Evolutionary conservation across 2,329 filamentous ascomycete genomes (phyloP), one percentile per base, ranked within the genome.

Genomic region (Fusarium sulawesiense): DNA sequence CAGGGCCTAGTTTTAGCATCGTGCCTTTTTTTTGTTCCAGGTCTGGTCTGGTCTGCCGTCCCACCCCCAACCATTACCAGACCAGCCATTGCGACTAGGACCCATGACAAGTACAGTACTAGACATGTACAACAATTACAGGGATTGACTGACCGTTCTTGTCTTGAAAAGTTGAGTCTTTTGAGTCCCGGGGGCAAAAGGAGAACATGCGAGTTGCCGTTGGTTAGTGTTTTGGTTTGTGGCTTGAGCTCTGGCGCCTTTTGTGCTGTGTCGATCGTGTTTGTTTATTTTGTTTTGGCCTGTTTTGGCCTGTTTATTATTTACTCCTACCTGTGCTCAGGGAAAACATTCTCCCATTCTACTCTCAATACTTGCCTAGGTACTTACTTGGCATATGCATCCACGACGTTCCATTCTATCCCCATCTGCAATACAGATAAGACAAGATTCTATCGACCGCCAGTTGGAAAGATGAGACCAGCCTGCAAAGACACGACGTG

Each of bases 1-100:
- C 62, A 70, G 51, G 68, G 68, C 29, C 47, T 49, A 29, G 55
- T 68, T 68, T 60, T 66, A 64, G 50, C 14, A 70, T 70, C 67
- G 55, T 57, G 63, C 60, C 34, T 66, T 57, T 60, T 60, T 37
- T 60, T 47, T 49, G 55, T 25, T 56, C 34, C 18, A 37, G 55
- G 32, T 55, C 27, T 55, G 53, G 53, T 49, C 29, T 64, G 49
- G 37, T 30, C 67, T 70, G 55, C 59, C 64, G 68, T 71, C 64
- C 68, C 68, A 71, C 64, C 60, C 58, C 68, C 51, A 55, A 34
- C 53, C 53, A 49, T 49, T 25, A 21, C 53, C 18, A 37, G 37
- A 23, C 37, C 42, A 32, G 27, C 20, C 59, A 37, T 37, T 37
- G 18, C 18, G 34, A 37, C 18, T 37, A 23, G 37, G 59, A 29